These are phyloP conservation scores for Eruca vesicaria DNA, from an alignment of 441 rosid species.

Conservation along the genomic window DNA sequence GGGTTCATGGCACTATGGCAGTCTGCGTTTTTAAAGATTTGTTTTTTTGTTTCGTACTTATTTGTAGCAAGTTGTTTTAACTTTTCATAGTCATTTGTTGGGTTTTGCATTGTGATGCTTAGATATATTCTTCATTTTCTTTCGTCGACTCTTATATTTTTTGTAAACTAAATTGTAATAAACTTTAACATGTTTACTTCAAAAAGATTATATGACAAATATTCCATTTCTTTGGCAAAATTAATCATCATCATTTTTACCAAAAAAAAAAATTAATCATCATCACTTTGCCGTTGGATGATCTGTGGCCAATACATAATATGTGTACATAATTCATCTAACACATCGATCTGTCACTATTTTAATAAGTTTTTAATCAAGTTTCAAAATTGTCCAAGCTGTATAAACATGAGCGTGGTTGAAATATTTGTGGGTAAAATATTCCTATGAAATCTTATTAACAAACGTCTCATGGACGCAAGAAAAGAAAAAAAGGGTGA, in stretches of 20 bases:
- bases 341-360: neutral
- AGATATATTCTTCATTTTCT: neutral
- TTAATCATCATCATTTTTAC: too few species aligned
- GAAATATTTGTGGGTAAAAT: neutral
- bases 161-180: neutral
- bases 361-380: neutral
- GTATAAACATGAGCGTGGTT: neutral
- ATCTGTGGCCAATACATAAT: neutral
- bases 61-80: neutral
- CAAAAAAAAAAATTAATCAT: too few species aligned
- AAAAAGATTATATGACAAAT: neutral
- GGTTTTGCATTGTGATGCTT: neutral
- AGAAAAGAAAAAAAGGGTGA: neutral
- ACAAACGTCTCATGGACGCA: constrained; percentile 8
- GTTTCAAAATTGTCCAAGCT: neutral
- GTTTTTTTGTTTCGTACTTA: neutral
- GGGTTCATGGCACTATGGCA: neutral
- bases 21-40: neutral
- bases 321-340: neutral
- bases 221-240: neutral
- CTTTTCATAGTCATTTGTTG: neutral
- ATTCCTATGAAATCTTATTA: constrained; percentile 7
- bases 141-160: neutral
- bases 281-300: neutral
- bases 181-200: neutral